A percentile compares a stretch with the other conserved stretches of the same genome.
These are phyloP conservation scores for Tylopilus orsonianus DNA, from an alignment of 1,284 basidiomycete genomes.

Conservation along the genomic window DNA sequence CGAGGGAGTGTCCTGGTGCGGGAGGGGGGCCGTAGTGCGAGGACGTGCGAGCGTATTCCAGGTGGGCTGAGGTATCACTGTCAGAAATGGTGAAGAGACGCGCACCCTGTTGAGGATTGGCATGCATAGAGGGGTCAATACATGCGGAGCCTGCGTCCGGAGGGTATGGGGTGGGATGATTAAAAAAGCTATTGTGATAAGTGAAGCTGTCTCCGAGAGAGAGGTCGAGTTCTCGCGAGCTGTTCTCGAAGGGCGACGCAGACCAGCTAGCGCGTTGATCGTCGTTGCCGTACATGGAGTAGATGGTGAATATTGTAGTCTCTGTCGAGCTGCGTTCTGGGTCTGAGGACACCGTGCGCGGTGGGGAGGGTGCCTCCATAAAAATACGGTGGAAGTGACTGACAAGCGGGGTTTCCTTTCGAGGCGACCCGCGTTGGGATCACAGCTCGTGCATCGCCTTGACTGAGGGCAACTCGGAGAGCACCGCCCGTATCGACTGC, in stretches of 20 bases:
- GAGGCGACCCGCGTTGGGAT: neutral
- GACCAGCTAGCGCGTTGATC: conserved; percentile 42
- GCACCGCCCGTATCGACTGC: neutral
- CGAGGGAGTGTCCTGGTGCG: conserved; percentile 17
- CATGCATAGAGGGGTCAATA: conserved; percentile 18
- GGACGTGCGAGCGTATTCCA: conserved; percentile 9
- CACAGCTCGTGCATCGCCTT: conserved; percentile 1
- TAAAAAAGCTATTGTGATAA: conserved; percentile 28
- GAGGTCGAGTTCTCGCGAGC: conserved; percentile 33
- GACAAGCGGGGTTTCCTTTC: neutral
- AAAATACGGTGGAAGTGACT: conserved; percentile 6
- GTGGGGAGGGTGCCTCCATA: conserved; percentile 42
- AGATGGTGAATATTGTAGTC: conserved; percentile 74
- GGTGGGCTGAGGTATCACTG: conserved; percentile 10
- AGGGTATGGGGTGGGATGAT: conserved; percentile 17
- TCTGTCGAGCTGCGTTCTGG: conserved; percentile 48
- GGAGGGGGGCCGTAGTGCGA: conserved; percentile 9
- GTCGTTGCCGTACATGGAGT: conserved; percentile 73
- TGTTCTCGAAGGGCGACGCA: conserved; percentile 35
- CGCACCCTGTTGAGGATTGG: conserved; percentile 22
- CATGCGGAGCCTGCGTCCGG: conserved; percentile 6
- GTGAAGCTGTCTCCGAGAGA: conserved; percentile 35
- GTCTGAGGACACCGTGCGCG: conserved; percentile 35
- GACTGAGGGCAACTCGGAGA: neutral
- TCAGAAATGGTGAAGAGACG: conserved; percentile 13